Evolutionary conservation across 495 filamentous ascomycete species (phyloP).

Genomic region (Bacidia rubella): DNA sequence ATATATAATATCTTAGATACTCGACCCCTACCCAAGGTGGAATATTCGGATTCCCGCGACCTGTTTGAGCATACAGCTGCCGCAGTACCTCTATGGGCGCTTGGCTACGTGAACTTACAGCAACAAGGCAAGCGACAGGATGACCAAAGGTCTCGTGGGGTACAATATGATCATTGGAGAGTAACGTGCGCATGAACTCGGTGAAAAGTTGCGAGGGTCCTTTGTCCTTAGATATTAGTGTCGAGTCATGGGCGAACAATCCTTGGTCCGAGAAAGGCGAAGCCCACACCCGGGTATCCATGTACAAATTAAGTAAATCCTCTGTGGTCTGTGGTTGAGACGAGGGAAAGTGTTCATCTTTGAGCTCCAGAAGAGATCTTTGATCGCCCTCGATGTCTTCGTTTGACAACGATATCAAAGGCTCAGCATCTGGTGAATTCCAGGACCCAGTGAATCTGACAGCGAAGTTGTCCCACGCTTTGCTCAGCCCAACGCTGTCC

Average conservation of each 20-base stretch:
- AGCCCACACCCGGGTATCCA: not conserved
- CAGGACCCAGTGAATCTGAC: constrained; percentile 46
- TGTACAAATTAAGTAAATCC: not conserved
- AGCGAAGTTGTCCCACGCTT: constrained; percentile 77
- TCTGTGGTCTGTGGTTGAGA: not conserved
- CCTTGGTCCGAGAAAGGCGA: not conserved
- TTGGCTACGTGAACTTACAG: constrained; percentile 76
- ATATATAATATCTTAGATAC: constrained; percentile 86
- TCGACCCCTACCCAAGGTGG: constrained; percentile 78
- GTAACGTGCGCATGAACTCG: constrained; percentile 65
- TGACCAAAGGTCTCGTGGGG: constrained; percentile 90
- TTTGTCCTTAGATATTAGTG: too few species aligned
- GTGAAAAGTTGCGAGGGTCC: constrained; percentile 53
- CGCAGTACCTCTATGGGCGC: constrained; percentile 72
- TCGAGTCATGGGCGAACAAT: too few species aligned
- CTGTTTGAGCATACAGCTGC: constrained; percentile 66
- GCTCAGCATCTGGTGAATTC: not conserved
- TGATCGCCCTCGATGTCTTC: not conserved
- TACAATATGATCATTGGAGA: constrained; percentile 61
- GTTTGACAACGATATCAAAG: not conserved
- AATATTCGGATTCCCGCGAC: constrained; percentile 47
- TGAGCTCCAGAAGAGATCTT: too few species aligned
- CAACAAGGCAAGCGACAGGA: constrained; percentile 90
- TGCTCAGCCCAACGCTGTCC: constrained; percentile 74
- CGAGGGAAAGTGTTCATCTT: not conserved